Conservation (phyloP, 192 early-diverging fungal species). For the Fimicolochytrium jonesii region DNA sequence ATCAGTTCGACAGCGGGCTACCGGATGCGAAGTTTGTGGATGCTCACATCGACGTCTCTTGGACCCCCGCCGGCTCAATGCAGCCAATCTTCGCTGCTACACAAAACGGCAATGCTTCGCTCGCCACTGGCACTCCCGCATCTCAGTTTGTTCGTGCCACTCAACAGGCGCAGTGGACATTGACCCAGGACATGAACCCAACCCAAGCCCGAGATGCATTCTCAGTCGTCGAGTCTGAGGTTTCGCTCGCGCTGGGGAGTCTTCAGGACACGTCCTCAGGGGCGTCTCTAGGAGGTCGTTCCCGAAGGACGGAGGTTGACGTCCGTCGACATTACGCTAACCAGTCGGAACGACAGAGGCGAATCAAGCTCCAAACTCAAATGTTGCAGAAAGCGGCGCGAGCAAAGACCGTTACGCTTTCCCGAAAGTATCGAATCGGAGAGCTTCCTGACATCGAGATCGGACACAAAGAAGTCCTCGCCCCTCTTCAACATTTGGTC, state of each 20-base stretch:
- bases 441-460: conserved; percentile 82
- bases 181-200: conserved; percentile 26
- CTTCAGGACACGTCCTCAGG: too few species aligned
- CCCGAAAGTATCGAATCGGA: conserved; percentile 60
- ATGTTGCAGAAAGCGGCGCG: conserved; percentile 41
- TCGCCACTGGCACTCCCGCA: neutral
- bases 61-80: conserved; percentile 49
- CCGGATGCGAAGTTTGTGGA: conserved; percentile 66
- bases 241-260: too few species aligned
- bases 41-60: conserved; percentile 49
- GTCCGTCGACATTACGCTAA: conserved; percentile 28
- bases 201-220: conserved; percentile 21
- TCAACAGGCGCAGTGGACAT: conserved; percentile 39
- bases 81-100: conserved; percentile 60
- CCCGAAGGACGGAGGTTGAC: too few species aligned
- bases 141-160: conserved; percentile 32
- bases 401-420: conserved; percentile 53
- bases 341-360: conserved; percentile 39
- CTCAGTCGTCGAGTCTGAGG: conserved; percentile 22
- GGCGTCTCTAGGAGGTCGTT: too few species aligned
- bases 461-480: conserved; percentile 55
- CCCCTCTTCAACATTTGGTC: conserved; percentile 60
- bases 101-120: conserved; percentile 28
- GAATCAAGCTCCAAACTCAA: conserved; percentile 22
- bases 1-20: conserved; percentile 55